Conservation (phyloP, 2,329 filamentous ascomycete species). For the Cytospora schulzeri region DNA sequence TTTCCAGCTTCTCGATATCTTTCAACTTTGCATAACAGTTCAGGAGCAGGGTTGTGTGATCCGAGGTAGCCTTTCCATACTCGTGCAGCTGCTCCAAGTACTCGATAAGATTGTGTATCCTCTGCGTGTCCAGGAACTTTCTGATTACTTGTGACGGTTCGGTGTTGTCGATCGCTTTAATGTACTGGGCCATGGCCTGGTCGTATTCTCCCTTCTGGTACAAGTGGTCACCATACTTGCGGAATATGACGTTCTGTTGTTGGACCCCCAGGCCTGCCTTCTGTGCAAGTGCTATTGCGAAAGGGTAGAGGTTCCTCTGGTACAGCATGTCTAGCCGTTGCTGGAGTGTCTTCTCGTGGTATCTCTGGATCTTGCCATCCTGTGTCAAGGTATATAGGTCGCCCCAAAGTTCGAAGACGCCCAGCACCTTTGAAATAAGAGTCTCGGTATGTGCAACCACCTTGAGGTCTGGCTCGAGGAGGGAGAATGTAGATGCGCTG, state of each 20-base stretch:
- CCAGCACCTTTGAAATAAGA: conserved; percentile 76
- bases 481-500: conserved; percentile 82
- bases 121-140: conserved; percentile 96
- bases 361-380: conserved; percentile 86
- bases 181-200: conserved; percentile 98
- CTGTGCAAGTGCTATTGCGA: conserved; percentile 90
- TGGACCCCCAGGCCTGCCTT: conserved; percentile 78
- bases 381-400: conserved; percentile 88
- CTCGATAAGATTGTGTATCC: conserved; percentile 95
- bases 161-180: conserved; percentile 92
- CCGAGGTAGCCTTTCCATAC: conserved; percentile 86
- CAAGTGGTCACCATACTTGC: conserved; percentile 89
- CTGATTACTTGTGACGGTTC: conserved; percentile 95
- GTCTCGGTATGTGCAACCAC: conserved; percentile 90
- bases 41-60: conserved; percentile 90
- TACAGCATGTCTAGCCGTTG: conserved; percentile 93
- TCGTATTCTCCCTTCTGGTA: conserved; percentile 97
- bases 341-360: conserved; percentile 86
- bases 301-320: conserved; percentile 86
- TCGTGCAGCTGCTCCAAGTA: conserved; percentile 97
- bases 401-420: conserved; percentile 84
- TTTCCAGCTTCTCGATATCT: conserved; percentile 92
- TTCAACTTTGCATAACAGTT: conserved; percentile 99
- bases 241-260: conserved; percentile 89
- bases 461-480: conserved; percentile 89